These are phyloP conservation scores for Nicotiana tomentosiformis DNA, from an alignment of 257 asterid genomes.

Conservation along the genomic window DNA sequence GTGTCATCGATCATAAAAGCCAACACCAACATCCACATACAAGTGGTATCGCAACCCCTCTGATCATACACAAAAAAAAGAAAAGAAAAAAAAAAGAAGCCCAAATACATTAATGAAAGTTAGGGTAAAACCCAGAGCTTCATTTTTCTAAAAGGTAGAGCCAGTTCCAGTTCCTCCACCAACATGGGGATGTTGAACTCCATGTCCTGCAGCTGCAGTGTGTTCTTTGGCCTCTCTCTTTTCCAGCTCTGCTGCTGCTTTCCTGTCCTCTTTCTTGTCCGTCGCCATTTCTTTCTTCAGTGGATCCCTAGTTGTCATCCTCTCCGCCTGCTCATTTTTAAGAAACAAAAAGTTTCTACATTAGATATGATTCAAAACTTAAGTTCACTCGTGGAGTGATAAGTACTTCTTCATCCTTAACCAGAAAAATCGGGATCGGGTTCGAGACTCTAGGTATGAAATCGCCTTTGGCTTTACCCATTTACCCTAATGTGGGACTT, in stretches of 20 bases:
- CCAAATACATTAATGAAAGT: not conserved
- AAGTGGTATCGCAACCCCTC: not conserved
- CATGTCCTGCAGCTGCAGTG: conserved; percentile 18
- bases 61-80: not conserved
- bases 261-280: conserved; percentile 25
- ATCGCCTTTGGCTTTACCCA: too few relatives aligned
- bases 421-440: too few relatives aligned
- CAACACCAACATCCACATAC: not conserved
- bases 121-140: not conserved
- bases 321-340: conserved; percentile 18
- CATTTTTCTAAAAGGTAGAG: not conserved
- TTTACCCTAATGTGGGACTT: too few relatives aligned
- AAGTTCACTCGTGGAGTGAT: too few relatives aligned
- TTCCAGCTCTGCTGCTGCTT: conserved; percentile 20
- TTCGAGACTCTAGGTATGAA: too few relatives aligned
- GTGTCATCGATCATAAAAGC: not conserved
- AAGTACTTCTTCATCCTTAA: too few relatives aligned
- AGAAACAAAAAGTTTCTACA: too few relatives aligned
- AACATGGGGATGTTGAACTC: not conserved
- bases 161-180: not conserved
- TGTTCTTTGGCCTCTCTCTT: conserved; percentile 6
- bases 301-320: conserved; percentile 25
- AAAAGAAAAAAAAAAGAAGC: not conserved
- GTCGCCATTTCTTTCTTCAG: conserved; percentile 28
- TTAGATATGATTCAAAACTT: too few relatives aligned